These are phyloP conservation scores for Zoysia japonica DNA, from an alignment of 176 grass and related monocot genomes.

Conservation along the genomic window DNA sequence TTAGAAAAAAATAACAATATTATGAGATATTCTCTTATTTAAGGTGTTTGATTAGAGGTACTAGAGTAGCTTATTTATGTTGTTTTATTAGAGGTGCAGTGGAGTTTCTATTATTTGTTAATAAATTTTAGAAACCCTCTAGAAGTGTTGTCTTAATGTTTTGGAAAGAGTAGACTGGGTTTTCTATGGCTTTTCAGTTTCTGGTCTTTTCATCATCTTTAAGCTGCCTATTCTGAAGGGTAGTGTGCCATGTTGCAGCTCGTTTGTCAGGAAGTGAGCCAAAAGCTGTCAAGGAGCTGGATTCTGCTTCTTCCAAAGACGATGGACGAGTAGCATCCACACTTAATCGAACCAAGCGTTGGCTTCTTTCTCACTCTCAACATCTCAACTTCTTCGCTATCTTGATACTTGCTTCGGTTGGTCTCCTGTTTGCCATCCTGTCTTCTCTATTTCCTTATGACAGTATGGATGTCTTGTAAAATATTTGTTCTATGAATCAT, in stretches of 20 bases:
- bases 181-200: not conserved
- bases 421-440: constrained; percentile 19
- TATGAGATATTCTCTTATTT: constrained; percentile 18
- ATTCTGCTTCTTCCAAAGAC: constrained; percentile 53
- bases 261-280: constrained; percentile 70
- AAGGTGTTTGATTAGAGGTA: not conserved
- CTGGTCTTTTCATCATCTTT: not conserved
- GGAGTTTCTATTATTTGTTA: too few species aligned
- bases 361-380: constrained; percentile 84
- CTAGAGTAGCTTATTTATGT: not conserved
- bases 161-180: not conserved
- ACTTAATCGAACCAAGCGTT: constrained; percentile 65
- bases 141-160: not conserved
- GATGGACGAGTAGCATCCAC: constrained; percentile 66
- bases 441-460: not conserved
- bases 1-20: not conserved
- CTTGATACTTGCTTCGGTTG: constrained; percentile 92
- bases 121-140: not conserved
- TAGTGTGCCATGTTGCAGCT: constrained; percentile 52
- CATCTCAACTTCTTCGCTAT: constrained; percentile 94
- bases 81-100: not conserved
- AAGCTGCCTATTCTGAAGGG: constrained; percentile 30
- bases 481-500: constrained; percentile 23
- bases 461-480: not conserved
- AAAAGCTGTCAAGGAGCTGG: constrained; percentile 74